Evolutionary conservation across 2,329 filamentous ascomycete species (phyloP), one percentile per base, ranked within the genome.

Genomic region (Leptographium flavum): DNA sequence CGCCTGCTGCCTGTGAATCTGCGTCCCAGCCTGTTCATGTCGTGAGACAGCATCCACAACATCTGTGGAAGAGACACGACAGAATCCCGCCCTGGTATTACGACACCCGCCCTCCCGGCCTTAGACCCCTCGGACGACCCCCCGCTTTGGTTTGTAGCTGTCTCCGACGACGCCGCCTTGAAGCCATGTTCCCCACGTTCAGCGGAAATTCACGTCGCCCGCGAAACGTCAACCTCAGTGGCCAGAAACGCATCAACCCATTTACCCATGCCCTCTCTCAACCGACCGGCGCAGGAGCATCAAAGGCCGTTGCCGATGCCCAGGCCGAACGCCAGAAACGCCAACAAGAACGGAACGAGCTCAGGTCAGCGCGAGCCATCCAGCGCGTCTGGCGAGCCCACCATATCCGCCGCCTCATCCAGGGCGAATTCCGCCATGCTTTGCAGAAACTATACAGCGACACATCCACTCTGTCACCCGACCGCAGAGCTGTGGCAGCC

Each of bases 201-300:
- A 92, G 85, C 22, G 92, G 92, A 55, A 85, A 68, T 63, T 85
- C 87, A 55, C 81, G 86, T 57, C 83, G 85, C 53, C 81, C 83
- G 50, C 81, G 92, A 53, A 88, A 95, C 61, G 87, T 96, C 59
- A 95, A 96, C 64, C 80, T 98, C 50, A 92, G 87, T 53, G 92
- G 87, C 50, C 82, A 88, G 54, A 59, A 57, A 37, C 77, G 76
- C 52, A 69, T 70, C 42, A 94, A 94, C 57, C 86, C 87, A 4
- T 94, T 92, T 61, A 79, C 75, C 53, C 71, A 71, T 28, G 67
- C 70, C 36, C 76, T 78, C 70, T 66, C 67, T 15, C 67, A 74
- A 5, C 65, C 71, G 13, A 69, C 69, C 8, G 71, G 72, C 15
- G 70, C 76, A 1, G 81, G 79, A 17, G 72, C 83, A 5, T 84